A percentile compares a stretch with the other conserved stretches of the same genome.
phyloP scores from a whole-genome alignment of 2,329 filamentous ascomycete genomes.

The Didymosphaeria variabile region DNA sequence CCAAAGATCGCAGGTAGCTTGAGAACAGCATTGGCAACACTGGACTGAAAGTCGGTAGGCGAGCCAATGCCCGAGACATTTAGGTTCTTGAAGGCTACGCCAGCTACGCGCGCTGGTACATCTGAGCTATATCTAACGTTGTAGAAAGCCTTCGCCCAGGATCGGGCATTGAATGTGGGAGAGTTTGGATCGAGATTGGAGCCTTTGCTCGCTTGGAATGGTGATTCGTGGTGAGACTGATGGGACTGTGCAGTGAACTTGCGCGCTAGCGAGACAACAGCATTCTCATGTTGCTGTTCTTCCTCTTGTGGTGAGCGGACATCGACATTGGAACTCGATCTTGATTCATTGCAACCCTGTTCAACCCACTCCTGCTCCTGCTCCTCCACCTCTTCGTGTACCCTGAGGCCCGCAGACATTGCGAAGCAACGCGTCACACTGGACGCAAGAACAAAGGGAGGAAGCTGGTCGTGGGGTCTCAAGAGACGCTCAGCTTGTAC shows the following conservation, averaged over 20 bases:
- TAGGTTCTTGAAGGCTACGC: slow-evolving; percentile 71
- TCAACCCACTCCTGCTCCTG: slow-evolving; percentile 6
- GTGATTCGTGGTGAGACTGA: slow-evolving; percentile 44
- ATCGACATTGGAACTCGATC: slow-evolving; percentile 22
- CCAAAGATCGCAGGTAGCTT: slow-evolving; percentile 63
- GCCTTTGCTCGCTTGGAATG: slow-evolving; percentile 45
- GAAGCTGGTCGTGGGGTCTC: background rate
- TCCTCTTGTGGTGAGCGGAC: slow-evolving; percentile 7
- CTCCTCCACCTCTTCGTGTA: background rate
- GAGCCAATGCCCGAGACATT: slow-evolving; percentile 72
- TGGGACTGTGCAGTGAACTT: slow-evolving; percentile 50
- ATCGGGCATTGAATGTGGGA: slow-evolving; percentile 52
- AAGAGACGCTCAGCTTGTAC: background rate
- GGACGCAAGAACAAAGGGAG: background rate
- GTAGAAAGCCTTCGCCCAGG: slow-evolving; percentile 58
- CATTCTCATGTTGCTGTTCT: slow-evolving; percentile 24
- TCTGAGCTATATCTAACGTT: slow-evolving; percentile 57
- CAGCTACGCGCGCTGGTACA: slow-evolving; percentile 63
- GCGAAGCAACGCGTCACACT: background rate
- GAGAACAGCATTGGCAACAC: slow-evolving; percentile 68
- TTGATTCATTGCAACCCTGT: slow-evolving; percentile 13
- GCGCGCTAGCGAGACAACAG: slow-evolving; percentile 47
- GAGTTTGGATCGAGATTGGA: slow-evolving; percentile 54
- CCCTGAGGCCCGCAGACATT: background rate
- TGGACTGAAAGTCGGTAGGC: slow-evolving; percentile 73